A percentile compares a stretch with the other conserved stretches of the same genome.
Evolutionary conservation across 2,329 filamentous ascomycete genomes (phyloP).

Genomic region (Paecilomyces sp.): DNA sequence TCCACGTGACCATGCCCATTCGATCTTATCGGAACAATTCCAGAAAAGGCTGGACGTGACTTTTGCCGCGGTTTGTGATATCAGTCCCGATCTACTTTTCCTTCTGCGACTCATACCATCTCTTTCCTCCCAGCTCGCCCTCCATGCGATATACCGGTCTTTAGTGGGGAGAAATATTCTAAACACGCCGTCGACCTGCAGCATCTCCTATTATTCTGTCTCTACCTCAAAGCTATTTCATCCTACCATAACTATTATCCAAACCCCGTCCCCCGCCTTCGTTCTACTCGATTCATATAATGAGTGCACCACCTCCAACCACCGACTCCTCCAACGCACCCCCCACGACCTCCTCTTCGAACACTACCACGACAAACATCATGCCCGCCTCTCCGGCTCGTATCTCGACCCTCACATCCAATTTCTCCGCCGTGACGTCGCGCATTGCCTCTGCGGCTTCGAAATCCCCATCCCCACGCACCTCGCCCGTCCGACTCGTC

Average conservation of each 20-base stretch:
- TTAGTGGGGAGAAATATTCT: neutral
- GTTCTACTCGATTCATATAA: neutral
- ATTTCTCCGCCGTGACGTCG: conserved; percentile 54
- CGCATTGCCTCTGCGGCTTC: conserved; percentile 48
- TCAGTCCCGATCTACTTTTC: neutral
- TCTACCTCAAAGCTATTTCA: neutral
- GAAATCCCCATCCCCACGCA: conserved; percentile 10
- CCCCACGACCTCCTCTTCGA: neutral
- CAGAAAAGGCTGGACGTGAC: neutral
- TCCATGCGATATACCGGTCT: neutral
- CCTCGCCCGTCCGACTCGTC: conserved; percentile 57
- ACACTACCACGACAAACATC: neutral
- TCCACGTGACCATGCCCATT: neutral
- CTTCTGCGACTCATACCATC: neutral
- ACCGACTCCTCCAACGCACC: conserved; percentile 4
- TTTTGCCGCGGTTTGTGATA: neutral
- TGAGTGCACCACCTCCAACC: conserved; percentile 2
- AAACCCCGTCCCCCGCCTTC: neutral
- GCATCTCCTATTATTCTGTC: neutral
- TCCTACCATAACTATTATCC: neutral
- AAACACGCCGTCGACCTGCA: neutral
- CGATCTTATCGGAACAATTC: neutral
- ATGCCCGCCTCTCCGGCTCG: conserved; percentile 55
- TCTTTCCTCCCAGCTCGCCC: neutral
- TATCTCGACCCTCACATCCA: conserved; percentile 55